Evolutionary conservation across 78 protist genomes (phyloP).

Genomic region (Dictyostelium firmibasis): DNA sequence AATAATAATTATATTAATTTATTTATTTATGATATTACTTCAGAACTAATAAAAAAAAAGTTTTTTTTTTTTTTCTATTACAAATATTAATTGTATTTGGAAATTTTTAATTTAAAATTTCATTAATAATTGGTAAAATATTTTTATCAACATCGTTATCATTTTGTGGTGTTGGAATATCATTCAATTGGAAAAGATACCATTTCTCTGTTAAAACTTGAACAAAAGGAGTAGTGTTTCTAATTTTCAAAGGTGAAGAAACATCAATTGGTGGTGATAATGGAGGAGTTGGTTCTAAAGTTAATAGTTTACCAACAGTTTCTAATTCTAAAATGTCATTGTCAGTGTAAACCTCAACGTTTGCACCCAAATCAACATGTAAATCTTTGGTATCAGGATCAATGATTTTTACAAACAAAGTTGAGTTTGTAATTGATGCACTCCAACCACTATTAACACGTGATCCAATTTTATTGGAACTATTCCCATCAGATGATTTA

Average conservation of each 20-base stretch:
- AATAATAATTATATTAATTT: too few relatives aligned
- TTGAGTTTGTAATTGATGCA: neutral
- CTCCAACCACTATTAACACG: conserved; percentile 45
- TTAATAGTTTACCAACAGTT: conserved; percentile 7
- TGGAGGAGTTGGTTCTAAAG: neutral
- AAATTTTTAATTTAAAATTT: neutral
- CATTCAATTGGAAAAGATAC: neutral
- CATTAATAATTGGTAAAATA: conserved; percentile 14
- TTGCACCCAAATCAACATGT: conserved; percentile 24
- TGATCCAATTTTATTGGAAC: conserved; percentile 31
- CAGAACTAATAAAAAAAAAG: too few relatives aligned
- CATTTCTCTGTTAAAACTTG: neutral
- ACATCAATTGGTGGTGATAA: neutral
- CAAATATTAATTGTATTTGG: too few relatives aligned
- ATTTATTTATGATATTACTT: too few relatives aligned
- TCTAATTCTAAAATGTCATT: conserved; percentile 11
- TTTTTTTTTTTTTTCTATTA: too few relatives aligned
- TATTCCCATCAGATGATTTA: neutral
- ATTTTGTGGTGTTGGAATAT: neutral
- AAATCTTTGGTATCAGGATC: neutral
- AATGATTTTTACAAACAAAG: conserved; percentile 21
- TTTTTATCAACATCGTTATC: conserved; percentile 10
- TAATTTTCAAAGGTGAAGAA: neutral
- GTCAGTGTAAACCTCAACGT: conserved; percentile 9
- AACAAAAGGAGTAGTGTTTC: neutral